phyloP scores from a whole-genome alignment of 108 stramenopile species.

The Stephanodiscus minutulus region DNA sequence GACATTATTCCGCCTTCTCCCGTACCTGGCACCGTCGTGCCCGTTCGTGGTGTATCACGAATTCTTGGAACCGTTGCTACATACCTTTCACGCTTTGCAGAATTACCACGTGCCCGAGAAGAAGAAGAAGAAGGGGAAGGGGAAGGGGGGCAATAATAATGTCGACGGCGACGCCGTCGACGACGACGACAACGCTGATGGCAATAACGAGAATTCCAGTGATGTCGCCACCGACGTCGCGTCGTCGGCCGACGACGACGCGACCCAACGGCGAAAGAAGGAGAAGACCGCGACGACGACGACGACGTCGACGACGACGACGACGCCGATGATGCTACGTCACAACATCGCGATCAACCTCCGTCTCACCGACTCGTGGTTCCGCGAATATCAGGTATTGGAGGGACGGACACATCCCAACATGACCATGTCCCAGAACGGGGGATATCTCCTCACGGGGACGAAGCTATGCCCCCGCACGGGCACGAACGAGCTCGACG shows the following conservation, averaged over 20 bases:
- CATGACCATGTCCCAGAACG: constrained; percentile 92
- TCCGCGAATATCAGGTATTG: constrained; percentile 89
- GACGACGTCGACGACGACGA: constrained; percentile 1
- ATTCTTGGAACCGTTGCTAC: constrained; percentile 82
- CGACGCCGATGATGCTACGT: constrained; percentile 32
- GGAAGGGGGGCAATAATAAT: neutral
- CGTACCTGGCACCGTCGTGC: constrained; percentile 73
- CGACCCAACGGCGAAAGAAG: neutral
- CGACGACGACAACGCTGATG: neutral
- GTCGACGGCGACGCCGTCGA: neutral
- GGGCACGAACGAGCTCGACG: constrained; percentile 81
- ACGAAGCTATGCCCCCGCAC: constrained; percentile 78
- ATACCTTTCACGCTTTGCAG: constrained; percentile 75
- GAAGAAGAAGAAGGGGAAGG: too few relatives aligned
- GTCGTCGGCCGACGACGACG: neutral
- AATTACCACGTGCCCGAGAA: constrained; percentile 45
- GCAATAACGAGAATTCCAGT: neutral
- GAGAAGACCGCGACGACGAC: neutral
- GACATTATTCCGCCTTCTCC: constrained; percentile 66
- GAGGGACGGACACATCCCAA: constrained; percentile 87
- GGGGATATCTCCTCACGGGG: constrained; percentile 86
- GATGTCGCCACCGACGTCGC: neutral
- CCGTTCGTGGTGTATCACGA: constrained; percentile 91
- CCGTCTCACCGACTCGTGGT: constrained; percentile 85
- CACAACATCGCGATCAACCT: constrained; percentile 79